Base-by-base conservation (phyloP, 805 yeast species). In the Zygoascus tannicola region DNA sequence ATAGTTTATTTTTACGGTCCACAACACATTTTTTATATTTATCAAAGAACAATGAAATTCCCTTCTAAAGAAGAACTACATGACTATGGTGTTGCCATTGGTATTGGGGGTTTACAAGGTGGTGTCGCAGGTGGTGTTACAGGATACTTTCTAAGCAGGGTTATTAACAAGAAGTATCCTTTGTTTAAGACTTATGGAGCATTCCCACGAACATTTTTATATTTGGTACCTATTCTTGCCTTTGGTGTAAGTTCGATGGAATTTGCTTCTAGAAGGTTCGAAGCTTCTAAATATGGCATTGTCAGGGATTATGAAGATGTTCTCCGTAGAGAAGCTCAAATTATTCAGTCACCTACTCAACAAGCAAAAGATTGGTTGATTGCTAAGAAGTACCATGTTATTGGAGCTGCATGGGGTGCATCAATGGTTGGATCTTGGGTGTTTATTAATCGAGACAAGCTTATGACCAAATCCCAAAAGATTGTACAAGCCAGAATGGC, bases 401-500 rank as follows among this genome's bases (percentile, higher is more conserved):
- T 84, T 51, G 74, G 80, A 18, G 79, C 76, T 44, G 73, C 81
- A 5, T 84, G 94, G 94, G 87, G 85, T 4, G 82, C 77, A 19
- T 80, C 90, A 2, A 64, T 84, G 68, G 83, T 72, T 52, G 94
- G 87, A 1, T 81, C 94, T 3, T 85, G 90, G 85, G 74, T 65
- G 38, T 56, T 67, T 37, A 85, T 83, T 42, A 79, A 83, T 65
- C 75, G 73, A 53, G 95, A 85, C 60, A 80, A 78, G 50, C 67
- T 78, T 59, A 74, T 85, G 81, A 75, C 85, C 44, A 73, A 70
- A 50, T 66, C 92, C 4, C 94, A 85, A 66, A 85, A 83, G 62
- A 76, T 83, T 40, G 92, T 82, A 28, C 88, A 81, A 59, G 94
- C 94, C 26, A 79, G 94, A 74, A 85, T 85, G 83, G 85, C 85